Evolutionary conservation across 2,329 filamentous ascomycete species (phyloP).

Genomic region (Ampelomyces quisqualis): DNA sequence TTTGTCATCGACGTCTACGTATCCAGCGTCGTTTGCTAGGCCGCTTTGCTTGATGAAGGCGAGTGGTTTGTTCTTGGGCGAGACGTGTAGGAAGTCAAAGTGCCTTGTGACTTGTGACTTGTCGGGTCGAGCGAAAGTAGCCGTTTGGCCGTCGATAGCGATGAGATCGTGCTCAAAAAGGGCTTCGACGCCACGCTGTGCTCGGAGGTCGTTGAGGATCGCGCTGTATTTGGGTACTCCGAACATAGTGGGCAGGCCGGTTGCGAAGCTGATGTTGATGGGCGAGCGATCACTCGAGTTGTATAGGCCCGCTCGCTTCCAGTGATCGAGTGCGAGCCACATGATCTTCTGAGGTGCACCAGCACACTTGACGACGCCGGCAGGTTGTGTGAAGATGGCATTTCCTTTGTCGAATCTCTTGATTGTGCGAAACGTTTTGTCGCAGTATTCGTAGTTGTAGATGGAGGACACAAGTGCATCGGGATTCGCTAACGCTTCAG

Average conservation of each 20-base stretch:
- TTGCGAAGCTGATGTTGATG: slow-evolving; percentile 44
- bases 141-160: slow-evolving; percentile 42
- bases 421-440: slow-evolving; percentile 40
- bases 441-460: slow-evolving; percentile 44
- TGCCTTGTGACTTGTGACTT: slow-evolving; percentile 31
- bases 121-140: slow-evolving; percentile 33
- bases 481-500: slow-evolving; percentile 41
- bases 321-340: slow-evolving; percentile 46
- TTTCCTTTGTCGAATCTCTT: slow-evolving; percentile 36
- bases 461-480: slow-evolving; percentile 41
- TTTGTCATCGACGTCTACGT: slow-evolving; percentile 40
- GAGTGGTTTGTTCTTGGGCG: slow-evolving; percentile 44
- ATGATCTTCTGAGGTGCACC: slow-evolving; percentile 46
- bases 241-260: slow-evolving; percentile 45
- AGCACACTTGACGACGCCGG: slow-evolving; percentile 45
- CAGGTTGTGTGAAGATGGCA: slow-evolving; percentile 44
- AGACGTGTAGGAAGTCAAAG: slow-evolving; percentile 44
- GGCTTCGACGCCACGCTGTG: slow-evolving; percentile 41
- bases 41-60: slow-evolving; percentile 40
- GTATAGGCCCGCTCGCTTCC: slow-evolving; percentile 42
- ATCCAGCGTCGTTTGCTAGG: slow-evolving; percentile 41
- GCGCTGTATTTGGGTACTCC: slow-evolving; percentile 45
- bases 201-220: slow-evolving; percentile 39
- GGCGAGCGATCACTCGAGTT: slow-evolving; percentile 27
- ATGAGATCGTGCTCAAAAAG: slow-evolving; percentile 45